Percentiles rank a stretch among this genome's conserved stretches.
Evolutionary conservation across 805 yeast genomes (phyloP).

Genomic region (Teunomyces lycoperdinae): DNA sequence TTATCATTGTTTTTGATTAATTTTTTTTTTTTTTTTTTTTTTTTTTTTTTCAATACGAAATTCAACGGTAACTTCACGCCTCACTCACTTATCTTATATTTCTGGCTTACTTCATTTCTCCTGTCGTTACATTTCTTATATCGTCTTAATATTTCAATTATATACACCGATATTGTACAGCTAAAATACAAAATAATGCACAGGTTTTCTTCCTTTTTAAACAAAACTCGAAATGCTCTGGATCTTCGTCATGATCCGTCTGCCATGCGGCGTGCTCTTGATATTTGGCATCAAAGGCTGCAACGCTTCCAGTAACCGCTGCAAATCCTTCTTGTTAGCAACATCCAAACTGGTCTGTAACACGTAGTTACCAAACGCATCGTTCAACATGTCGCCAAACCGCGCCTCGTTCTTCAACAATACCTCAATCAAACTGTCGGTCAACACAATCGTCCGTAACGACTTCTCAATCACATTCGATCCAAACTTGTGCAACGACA

Average conservation of each 20-base stretch:
- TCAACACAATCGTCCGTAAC: constrained; percentile 45
- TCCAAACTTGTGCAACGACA: constrained; percentile 61
- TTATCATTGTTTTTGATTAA: no score
- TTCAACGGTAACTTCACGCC: no score
- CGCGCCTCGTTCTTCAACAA: constrained; percentile 35
- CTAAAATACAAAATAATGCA: not conserved
- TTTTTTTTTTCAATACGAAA: no score
- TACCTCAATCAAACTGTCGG: constrained; percentile 43
- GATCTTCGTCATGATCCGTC: constrained; percentile 76
- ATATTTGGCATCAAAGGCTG: constrained; percentile 77
- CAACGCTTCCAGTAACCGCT: constrained; percentile 53
- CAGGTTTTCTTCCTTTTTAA: not conserved
- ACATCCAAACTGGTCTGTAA: constrained; percentile 59
- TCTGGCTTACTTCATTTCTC: not conserved
- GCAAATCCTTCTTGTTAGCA: constrained; percentile 50
- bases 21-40: no score
- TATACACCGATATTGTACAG: constrained; percentile 3
- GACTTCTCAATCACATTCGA: constrained; percentile 45
- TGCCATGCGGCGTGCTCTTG: constrained; percentile 92
- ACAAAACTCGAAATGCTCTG: constrained; percentile 16
- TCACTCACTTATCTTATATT: no score
- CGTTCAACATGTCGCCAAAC: constrained; percentile 48
- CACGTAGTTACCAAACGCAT: constrained; percentile 59
- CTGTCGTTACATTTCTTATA: no score
- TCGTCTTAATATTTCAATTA: not conserved